Percentiles rank a stretch among this genome's conserved stretches.
Conservation (phyloP, 805 yeast genomes). For the Starmerella tilneyi region DNA sequence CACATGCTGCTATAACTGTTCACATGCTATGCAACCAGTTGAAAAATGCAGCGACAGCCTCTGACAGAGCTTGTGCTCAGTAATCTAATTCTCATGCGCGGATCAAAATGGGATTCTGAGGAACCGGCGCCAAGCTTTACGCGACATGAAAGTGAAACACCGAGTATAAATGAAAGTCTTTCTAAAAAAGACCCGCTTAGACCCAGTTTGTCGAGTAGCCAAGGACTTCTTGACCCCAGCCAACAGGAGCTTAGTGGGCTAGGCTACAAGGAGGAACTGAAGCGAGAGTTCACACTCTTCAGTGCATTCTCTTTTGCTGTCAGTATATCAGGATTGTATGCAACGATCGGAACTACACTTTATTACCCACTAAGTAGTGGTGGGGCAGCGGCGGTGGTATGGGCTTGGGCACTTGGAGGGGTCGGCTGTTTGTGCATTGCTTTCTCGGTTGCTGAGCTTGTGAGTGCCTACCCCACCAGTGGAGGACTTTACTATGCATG, state of each 20-base stretch:
- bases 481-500: conserved; percentile 64
- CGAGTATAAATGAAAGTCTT: background rate
- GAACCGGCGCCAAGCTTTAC: no score
- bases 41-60: no score
- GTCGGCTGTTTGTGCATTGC: conserved; percentile 48
- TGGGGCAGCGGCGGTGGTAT: conserved; percentile 53
- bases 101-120: no score
- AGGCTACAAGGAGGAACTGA: conserved; percentile 55
- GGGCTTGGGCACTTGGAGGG: conserved; percentile 54
- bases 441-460: conserved; percentile 53
- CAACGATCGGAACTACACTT: conserved; percentile 49
- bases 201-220: conserved; percentile 1
- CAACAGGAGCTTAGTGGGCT: conserved; percentile 31
- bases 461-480: conserved; percentile 61
- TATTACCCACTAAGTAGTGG: conserved; percentile 41
- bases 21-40: no score
- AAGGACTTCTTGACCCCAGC: background rate
- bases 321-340: conserved; percentile 55
- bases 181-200: background rate
- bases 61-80: no score
- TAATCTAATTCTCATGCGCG: no score
- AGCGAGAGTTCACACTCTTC: conserved; percentile 46
- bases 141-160: background rate
- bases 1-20: no score
- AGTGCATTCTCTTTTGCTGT: conserved; percentile 58